Percentiles rank a stretch among this genome's conserved stretches.
Conservation (phyloP, 352 stramenopile species). For the Globisporangium lucens region DNA sequence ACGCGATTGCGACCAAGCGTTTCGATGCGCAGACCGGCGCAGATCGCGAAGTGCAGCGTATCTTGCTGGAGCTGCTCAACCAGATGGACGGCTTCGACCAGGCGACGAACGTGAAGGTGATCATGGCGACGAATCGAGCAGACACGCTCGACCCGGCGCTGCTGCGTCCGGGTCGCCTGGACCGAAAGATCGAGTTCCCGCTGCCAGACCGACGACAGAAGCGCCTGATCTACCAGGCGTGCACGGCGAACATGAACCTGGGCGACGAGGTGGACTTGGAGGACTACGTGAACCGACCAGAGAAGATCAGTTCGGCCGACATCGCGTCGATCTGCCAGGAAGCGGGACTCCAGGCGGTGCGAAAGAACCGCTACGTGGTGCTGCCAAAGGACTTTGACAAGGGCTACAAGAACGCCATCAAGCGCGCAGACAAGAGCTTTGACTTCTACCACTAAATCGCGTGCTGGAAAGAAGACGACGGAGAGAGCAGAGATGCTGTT, state of each 20-base stretch:
- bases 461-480: neutral
- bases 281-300: constrained; percentile 99
- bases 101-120: constrained; percentile 99
- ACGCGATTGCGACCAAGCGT: constrained; percentile 99
- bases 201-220: constrained; percentile 99
- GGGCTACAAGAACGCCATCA: constrained; percentile 99
- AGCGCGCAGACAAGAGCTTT: constrained; percentile 98
- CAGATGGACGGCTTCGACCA: constrained; percentile 99
- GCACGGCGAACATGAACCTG: constrained; percentile 99
- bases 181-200: constrained; percentile 99
- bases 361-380: constrained; percentile 99
- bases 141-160: constrained; percentile 99
- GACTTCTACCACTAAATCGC: constrained; percentile 96
- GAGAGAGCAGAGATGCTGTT: neutral
- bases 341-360: constrained; percentile 97
- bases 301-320: constrained; percentile 99
- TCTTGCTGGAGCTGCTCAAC: constrained; percentile 99
- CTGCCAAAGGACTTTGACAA: constrained; percentile 99
- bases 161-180: constrained; percentile 96
- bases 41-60: constrained; percentile 97
- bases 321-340: constrained; percentile 99
- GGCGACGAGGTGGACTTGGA: constrained; percentile 99
- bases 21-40: constrained; percentile 98
- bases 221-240: constrained; percentile 99
- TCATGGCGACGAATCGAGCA: constrained; percentile 99